A percentile compares a stretch with the other conserved stretches of the same genome.
Conservation (phyloP, 805 yeast genomes). For the Hanseniaspora singularis region DNA sequence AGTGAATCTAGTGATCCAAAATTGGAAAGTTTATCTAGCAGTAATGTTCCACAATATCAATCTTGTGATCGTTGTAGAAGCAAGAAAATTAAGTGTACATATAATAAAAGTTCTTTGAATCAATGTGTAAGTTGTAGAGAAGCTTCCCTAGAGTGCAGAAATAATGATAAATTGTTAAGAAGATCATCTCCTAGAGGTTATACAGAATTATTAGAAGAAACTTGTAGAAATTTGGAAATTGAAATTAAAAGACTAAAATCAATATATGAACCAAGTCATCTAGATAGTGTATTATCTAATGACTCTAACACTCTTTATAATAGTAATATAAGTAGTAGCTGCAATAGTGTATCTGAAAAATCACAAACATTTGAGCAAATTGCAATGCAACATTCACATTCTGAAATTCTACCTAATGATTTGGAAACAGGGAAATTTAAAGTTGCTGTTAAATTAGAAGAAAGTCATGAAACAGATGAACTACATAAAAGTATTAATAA, state of each 20-base stretch:
- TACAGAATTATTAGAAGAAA: conserved; percentile 77
- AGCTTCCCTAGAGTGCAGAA: conserved; percentile 78
- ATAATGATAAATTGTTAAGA: conserved; percentile 75
- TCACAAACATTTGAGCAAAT: no score
- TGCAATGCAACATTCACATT: no score
- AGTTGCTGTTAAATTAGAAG: conserved; percentile 13
- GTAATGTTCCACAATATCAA: conserved; percentile 7
- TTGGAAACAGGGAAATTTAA: conserved; percentile 8
- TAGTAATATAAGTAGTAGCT: no score
- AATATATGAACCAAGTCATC: conserved; percentile 10
- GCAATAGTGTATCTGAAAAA: no score
- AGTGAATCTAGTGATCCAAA: not conserved
- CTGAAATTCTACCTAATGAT: conserved; percentile 3
- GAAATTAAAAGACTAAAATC: conserved; percentile 63
- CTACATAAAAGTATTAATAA: not conserved
- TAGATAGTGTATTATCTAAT: not conserved
- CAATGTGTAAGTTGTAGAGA: conserved; percentile 71
- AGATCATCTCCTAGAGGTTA: conserved; percentile 86
- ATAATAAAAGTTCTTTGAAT: conserved; percentile 49
- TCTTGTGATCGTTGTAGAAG: conserved; percentile 26
- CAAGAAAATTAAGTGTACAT: conserved; percentile 53
- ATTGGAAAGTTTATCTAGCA: not conserved
- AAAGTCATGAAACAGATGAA: not conserved
- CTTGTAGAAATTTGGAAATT: conserved; percentile 74
- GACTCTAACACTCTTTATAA: not conserved